A percentile compares a stretch with the other conserved stretches of the same genome.
Conservation (phyloP, 2,329 filamentous ascomycete species). For the Diaporthe aspalathi region DNA sequence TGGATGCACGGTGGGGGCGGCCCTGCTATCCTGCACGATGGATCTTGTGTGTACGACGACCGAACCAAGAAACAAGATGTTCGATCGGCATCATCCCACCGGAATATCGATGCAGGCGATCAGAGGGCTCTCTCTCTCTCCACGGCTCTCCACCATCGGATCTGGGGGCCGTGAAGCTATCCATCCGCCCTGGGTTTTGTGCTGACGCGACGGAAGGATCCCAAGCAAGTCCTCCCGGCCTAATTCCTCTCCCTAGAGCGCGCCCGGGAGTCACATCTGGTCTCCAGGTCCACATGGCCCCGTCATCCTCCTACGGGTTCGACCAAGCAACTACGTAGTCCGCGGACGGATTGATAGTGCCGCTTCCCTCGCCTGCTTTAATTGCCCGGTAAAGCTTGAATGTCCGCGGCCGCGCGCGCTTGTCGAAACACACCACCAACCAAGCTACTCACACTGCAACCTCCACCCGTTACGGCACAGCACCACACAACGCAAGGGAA, state of each 20-base stretch:
- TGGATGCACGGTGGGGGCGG: not conserved
- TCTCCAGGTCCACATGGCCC: conserved; percentile 21
- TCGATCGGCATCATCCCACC: conserved; percentile 21
- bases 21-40: not conserved
- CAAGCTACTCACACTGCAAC: not conserved
- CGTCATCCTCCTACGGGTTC: not conserved
- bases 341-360: conserved; percentile 4
- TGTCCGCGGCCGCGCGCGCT: not conserved
- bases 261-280: conserved; percentile 25
- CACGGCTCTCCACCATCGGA: no score
- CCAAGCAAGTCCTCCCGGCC: not conserved
- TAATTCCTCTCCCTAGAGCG: not conserved
- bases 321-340: not conserved
- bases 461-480: not conserved
- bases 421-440: not conserved
- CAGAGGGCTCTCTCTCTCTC: no score
- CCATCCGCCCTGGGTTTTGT: not conserved
- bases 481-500: not conserved
- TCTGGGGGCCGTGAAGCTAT: conserved; percentile 15
- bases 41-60: conserved; percentile 1
- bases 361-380: not conserved
- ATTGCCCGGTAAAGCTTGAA: conserved; percentile 27
- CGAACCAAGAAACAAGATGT: not conserved
- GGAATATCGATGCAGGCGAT: not conserved
- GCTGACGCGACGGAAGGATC: not conserved